Conservation (phyloP, 805 yeast genomes). For the Yamadazyma akitaensis region DNA sequence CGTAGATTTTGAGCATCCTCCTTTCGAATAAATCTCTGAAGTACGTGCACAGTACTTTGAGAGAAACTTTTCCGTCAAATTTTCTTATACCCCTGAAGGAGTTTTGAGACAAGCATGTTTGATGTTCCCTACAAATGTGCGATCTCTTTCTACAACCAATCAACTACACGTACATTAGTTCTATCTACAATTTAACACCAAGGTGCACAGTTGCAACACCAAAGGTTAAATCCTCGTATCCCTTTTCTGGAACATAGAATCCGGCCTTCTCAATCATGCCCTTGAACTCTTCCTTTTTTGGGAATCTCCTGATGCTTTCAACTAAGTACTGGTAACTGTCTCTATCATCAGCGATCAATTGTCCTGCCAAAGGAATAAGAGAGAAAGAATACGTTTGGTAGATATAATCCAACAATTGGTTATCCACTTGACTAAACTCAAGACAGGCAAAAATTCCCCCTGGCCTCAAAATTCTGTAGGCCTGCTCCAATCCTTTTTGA, state of each 20-base stretch:
- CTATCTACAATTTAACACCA: slow-evolving; percentile 74
- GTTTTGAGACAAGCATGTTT: no score
- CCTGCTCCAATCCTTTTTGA: slow-evolving; percentile 92
- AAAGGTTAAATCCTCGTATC: slow-evolving; percentile 90
- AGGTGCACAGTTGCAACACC: slow-evolving; percentile 96
- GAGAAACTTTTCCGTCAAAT: no score
- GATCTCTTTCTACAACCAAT: slow-evolving; percentile 8
- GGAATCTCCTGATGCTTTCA: slow-evolving; percentile 89
- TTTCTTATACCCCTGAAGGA: no score
- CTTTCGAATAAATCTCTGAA: no score
- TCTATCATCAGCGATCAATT: slow-evolving; percentile 89
- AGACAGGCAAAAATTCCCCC: slow-evolving; percentile 97
- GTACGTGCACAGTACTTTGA: no score
- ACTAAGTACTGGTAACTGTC: slow-evolving; percentile 96
- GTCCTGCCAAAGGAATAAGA: slow-evolving; percentile 90
- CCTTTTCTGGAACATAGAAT: slow-evolving; percentile 78
- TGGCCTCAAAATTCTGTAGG: slow-evolving; percentile 91
- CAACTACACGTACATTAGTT: neutral
- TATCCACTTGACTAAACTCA: slow-evolving; percentile 90
- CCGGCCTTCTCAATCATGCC: slow-evolving; percentile 94
- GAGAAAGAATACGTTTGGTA: slow-evolving; percentile 90
- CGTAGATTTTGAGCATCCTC: no score
- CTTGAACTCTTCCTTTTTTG: slow-evolving; percentile 87
- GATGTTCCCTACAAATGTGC: no score
- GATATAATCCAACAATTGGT: slow-evolving; percentile 65